Evolutionary conservation across 1,284 basidiomycete species (phyloP).

Genomic region (Mycena sp.): DNA sequence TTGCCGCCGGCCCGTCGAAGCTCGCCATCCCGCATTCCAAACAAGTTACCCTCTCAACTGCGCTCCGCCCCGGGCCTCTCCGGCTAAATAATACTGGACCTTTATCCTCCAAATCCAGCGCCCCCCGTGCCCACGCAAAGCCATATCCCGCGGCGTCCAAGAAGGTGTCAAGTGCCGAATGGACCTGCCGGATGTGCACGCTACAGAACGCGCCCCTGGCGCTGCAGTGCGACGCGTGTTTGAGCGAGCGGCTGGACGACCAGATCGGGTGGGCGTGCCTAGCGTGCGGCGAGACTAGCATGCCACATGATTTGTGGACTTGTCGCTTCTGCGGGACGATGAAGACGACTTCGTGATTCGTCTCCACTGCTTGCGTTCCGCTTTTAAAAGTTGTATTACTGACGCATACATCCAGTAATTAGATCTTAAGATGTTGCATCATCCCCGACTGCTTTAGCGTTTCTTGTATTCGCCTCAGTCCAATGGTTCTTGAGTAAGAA

Average conservation of each 20-base stretch:
- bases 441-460: constrained; percentile 10
- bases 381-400: no score
- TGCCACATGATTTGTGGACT: constrained; percentile 76
- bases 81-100: no score
- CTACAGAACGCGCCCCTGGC: constrained; percentile 64
- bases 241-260: constrained; percentile 52
- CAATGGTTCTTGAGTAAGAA: no score
- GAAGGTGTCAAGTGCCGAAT: constrained; percentile 40
- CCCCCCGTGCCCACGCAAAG: no score
- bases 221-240: constrained; percentile 73
- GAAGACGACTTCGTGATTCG: constrained; percentile 56
- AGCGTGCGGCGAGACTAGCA: constrained; percentile 70
- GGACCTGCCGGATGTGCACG: constrained; percentile 80
- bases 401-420: neutral
- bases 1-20: constrained; percentile 34
- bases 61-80: neutral
- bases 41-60: constrained; percentile 9
- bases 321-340: constrained; percentile 78
- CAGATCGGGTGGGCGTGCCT: constrained; percentile 71
- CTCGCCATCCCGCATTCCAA: constrained; percentile 23
- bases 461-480: no score
- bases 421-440: constrained; percentile 28
- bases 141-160: no score
- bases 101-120: neutral
- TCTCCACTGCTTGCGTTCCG: neutral